A percentile compares a stretch with the other conserved stretches of the same genome.
These are phyloP conservation scores for Hebeloma cylindrosporum DNA, from an alignment of 768 basidiomycete genomes.

Conservation along the genomic window DNA sequence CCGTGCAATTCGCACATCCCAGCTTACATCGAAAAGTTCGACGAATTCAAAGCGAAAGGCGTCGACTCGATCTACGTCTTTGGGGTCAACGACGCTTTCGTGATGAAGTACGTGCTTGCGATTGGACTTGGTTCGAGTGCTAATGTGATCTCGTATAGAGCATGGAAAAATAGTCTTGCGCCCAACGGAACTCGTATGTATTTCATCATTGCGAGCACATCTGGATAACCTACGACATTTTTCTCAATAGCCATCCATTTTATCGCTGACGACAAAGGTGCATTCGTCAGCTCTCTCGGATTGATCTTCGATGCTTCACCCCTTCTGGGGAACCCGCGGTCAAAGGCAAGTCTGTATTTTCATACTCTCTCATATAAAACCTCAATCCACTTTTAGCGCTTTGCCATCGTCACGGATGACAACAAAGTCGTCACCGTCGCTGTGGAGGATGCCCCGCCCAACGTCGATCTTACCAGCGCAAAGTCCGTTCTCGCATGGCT, in stretches of 20 bases:
- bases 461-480: slow-evolving; percentile 55
- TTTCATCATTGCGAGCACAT: slow-evolving; percentile 2
- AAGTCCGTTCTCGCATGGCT: slow-evolving; percentile 24
- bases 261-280: slow-evolving; percentile 68
- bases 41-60: slow-evolving; percentile 76
- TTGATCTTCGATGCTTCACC: slow-evolving; percentile 61
- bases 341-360: slow-evolving; percentile 45
- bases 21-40: slow-evolving; percentile 62
- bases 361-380: neutral
- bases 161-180: slow-evolving; percentile 66
- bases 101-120: slow-evolving; percentile 46
- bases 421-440: slow-evolving; percentile 53
- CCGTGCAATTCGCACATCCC: slow-evolving; percentile 67
- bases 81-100: slow-evolving; percentile 79
- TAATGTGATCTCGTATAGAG: slow-evolving; percentile 35
- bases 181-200: slow-evolving; percentile 55
- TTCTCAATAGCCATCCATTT: slow-evolving; percentile 49
- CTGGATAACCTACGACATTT: slow-evolving; percentile 11
- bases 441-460: slow-evolving; percentile 48
- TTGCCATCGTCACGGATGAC: slow-evolving; percentile 57
- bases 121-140: neutral
- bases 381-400: slow-evolving; percentile 38
- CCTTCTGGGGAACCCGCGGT: slow-evolving; percentile 64
- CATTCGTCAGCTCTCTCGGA: slow-evolving; percentile 53
- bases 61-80: slow-evolving; percentile 70